Conservation (phyloP, 2,329 filamentous ascomycete species). For the Xylariaceae sp. region DNA sequence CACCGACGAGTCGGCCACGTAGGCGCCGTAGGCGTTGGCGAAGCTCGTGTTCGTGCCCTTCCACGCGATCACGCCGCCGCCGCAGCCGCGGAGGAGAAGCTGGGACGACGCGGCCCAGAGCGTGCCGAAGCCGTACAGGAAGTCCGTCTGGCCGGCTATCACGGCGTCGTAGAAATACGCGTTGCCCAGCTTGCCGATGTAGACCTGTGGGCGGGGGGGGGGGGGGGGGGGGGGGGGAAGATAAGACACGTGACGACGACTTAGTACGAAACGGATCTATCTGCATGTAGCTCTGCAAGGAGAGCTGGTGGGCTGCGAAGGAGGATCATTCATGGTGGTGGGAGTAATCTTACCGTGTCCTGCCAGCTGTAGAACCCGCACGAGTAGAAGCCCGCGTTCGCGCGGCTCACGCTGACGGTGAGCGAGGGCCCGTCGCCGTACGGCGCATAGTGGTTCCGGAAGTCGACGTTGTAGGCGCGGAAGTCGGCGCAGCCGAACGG, state of each 20-base stretch:
- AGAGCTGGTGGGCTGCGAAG: too few species aligned
- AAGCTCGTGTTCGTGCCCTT: slow-evolving; percentile 60
- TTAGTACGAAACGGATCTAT: too few species aligned
- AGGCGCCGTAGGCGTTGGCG: slow-evolving; percentile 59
- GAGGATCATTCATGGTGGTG: too few species aligned
- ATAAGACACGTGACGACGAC: too few species aligned
- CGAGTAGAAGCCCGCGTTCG: slow-evolving; percentile 61
- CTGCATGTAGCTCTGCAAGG: too few species aligned
- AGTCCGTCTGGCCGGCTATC: slow-evolving; percentile 60
- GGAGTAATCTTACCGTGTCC: slow-evolving; percentile 57
- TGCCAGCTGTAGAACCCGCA: slow-evolving; percentile 61
- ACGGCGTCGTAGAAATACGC: slow-evolving; percentile 55
- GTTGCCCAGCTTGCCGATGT: slow-evolving; percentile 59
- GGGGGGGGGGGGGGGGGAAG: not conserved
- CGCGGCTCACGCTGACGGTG: slow-evolving; percentile 52
- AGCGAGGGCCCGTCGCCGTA: slow-evolving; percentile 47
- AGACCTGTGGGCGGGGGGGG: slow-evolving; percentile 35
- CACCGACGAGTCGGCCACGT: slow-evolving; percentile 49
- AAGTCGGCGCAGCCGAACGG: slow-evolving; percentile 59
- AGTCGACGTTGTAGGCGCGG: slow-evolving; percentile 59
- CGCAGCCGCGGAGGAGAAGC: slow-evolving; percentile 50
- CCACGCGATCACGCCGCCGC: slow-evolving; percentile 62
- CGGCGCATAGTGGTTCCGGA: slow-evolving; percentile 51
- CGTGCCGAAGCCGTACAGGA: slow-evolving; percentile 62
- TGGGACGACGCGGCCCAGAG: slow-evolving; percentile 49